Conservation (phyloP, 805 yeast species). For the Schizosaccharomyces octosporus region DNA sequence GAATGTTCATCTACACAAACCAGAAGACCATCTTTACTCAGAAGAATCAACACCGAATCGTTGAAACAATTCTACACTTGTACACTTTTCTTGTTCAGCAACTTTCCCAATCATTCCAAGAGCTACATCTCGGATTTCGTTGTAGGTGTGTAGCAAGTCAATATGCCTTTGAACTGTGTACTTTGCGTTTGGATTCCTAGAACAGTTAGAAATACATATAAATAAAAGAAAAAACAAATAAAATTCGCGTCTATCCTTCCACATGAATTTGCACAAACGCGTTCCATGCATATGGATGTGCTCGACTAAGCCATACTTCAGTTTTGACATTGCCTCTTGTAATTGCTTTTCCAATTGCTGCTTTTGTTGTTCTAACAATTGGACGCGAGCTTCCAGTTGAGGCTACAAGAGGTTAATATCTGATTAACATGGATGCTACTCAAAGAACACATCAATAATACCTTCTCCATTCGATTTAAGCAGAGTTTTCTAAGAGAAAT, state of each 20-base stretch:
- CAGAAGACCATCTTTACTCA: background rate
- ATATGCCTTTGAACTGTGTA: slow-evolving; percentile 28
- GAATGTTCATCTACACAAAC: background rate
- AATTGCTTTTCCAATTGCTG: background rate
- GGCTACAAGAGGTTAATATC: background rate
- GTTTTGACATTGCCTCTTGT: background rate
- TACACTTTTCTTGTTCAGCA: slow-evolving; percentile 2
- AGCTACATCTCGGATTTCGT: slow-evolving; percentile 40
- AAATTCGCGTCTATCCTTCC: too few species aligned
- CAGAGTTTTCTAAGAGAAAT: background rate
- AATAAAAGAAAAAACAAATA: background rate
- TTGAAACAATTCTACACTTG: background rate
- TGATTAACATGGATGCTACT: background rate
- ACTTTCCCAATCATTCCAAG: slow-evolving; percentile 31
- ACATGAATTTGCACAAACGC: too few species aligned
- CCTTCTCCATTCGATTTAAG: background rate
- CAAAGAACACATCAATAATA: background rate
- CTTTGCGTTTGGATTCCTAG: slow-evolving; percentile 15
- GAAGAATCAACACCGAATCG: background rate
- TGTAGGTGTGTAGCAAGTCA: slow-evolving; percentile 27
- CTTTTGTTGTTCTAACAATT: background rate
- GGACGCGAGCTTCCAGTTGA: background rate
- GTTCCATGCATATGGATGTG: background rate
- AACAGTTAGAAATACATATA: background rate
- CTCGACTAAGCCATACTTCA: background rate